Evolutionary conservation across 2,329 filamentous ascomycete species (phyloP).

Genomic region (Aspergillus uvarum): DNA sequence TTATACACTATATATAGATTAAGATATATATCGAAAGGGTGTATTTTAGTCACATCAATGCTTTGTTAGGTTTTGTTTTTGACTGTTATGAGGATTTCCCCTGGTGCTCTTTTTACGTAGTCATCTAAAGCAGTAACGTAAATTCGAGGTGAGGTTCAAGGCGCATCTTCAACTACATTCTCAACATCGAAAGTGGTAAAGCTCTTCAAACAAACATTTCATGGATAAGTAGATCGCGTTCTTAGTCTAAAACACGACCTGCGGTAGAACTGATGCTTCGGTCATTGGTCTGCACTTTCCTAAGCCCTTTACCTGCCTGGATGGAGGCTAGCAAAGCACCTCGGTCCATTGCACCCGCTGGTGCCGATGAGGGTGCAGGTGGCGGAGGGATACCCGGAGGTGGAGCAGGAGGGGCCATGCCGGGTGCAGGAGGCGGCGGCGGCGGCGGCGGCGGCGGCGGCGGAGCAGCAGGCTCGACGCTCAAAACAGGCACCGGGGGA

Average conservation of each 20-base stretch:
- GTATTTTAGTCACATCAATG: not conserved
- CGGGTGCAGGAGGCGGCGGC: conserved; percentile 31
- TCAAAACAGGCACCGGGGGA: conserved; percentile 6
- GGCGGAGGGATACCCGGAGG: conserved; percentile 30
- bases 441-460: conserved; percentile 41
- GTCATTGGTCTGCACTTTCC: conserved; percentile 88
- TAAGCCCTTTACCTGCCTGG: conserved; percentile 72
- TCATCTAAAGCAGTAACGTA: not conserved
- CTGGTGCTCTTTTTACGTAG: not conserved
- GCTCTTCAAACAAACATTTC: not conserved
- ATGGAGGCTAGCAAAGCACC: conserved; percentile 78
- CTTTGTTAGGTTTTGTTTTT: not conserved
- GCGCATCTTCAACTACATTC: not conserved
- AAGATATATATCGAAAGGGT: not conserved
- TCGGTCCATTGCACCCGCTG: conserved; percentile 41
- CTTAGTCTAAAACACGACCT: conserved; percentile 64
- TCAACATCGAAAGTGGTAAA: not conserved
- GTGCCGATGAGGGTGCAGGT: conserved; percentile 41
- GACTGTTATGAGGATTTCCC: not conserved
- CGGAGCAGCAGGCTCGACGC: conserved; percentile 38
- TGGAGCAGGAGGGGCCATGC: conserved; percentile 35
- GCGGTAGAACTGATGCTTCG: conserved; percentile 70
- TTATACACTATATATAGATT: not conserved
- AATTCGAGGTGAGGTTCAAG: not conserved
- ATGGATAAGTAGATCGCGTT: not conserved